Percentiles rank a stretch among this genome's conserved stretches.
Conservation (phyloP, 129 eudicot genomes). For the Lonicera japonica region DNA sequence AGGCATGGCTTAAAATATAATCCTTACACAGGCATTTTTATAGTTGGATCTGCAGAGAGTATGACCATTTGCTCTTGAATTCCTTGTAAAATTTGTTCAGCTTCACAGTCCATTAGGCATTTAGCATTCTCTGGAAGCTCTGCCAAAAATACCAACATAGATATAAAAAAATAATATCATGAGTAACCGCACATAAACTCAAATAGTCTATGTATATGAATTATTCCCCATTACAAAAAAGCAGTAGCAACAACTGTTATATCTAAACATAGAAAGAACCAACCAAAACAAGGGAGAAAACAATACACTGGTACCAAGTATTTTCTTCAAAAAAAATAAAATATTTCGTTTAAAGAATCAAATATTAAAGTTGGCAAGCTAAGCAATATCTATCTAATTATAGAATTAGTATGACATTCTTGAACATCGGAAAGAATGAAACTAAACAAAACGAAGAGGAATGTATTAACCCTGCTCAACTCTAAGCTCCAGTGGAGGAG, state of each 20-base stretch:
- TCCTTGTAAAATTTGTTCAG: constrained; percentile 69
- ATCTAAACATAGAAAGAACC: no score
- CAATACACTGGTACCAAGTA: background rate
- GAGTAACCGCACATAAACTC: no score
- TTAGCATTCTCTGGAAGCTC: constrained; percentile 60
- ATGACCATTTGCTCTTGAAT: constrained; percentile 83
- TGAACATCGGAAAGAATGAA: no score
- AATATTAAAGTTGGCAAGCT: no score
- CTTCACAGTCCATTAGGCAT: constrained; percentile 90
- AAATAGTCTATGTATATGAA: no score
- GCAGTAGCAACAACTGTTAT: no score
- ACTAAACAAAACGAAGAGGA: background rate
- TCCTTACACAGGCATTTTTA: constrained; percentile 73
- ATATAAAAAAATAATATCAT: background rate
- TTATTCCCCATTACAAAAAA: no score
- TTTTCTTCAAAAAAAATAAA: no score
- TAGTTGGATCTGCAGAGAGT: constrained; percentile 72
- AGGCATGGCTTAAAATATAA: background rate
- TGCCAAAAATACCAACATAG: constrained; percentile 22
- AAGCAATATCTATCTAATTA: no score
- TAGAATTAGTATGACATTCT: no score
- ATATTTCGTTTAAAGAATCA: no score
- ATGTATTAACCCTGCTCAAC: constrained; percentile 62
- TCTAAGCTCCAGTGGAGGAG: constrained; percentile 44
- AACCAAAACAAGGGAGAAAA: no score